These are phyloP conservation scores for Arxiozyma slooffiae DNA, from an alignment of 1,139 yeast genomes.

Conservation along the genomic window DNA sequence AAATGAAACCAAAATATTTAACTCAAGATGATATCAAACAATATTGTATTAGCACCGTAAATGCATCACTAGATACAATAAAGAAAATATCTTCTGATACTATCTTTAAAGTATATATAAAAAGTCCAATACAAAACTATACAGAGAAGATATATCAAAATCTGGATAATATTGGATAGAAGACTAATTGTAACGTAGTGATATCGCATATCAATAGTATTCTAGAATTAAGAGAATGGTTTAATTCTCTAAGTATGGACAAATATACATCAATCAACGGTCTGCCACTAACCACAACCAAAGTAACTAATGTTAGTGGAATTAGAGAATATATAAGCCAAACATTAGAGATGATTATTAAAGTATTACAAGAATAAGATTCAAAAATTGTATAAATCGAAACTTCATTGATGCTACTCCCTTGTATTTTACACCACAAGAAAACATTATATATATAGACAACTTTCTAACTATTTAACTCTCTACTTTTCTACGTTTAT, in stretches of 20 bases:
- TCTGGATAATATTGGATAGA: constrained; percentile 21
- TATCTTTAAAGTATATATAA: constrained; percentile 27
- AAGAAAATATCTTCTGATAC: constrained; percentile 25
- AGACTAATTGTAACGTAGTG: constrained; percentile 29
- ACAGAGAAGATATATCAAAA: constrained; percentile 22
- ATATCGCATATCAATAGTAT: constrained; percentile 27
- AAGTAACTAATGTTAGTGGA: constrained; percentile 30
- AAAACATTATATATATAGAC: not conserved
- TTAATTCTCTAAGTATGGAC: constrained; percentile 16
- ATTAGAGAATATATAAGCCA: constrained; percentile 26
- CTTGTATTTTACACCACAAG: not conserved
- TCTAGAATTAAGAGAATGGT: constrained; percentile 29
- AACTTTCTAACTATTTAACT: too few relatives aligned
- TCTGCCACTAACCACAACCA: constrained; percentile 29
- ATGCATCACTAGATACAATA: constrained; percentile 22
- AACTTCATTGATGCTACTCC: not conserved
- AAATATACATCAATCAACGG: constrained; percentile 13
- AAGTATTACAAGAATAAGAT: constrained; percentile 9
- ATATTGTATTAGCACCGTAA: constrained; percentile 24
- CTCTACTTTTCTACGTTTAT: too few relatives aligned
- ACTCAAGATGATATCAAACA: constrained; percentile 25
- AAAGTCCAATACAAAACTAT: constrained; percentile 26
- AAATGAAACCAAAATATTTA: constrained; percentile 14
- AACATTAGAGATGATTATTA: constrained; percentile 20
- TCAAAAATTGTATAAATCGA: not conserved